phyloP scores from a whole-genome alignment of 352 stramenopile species.

The Globisporangium rhizosaccharum region DNA sequence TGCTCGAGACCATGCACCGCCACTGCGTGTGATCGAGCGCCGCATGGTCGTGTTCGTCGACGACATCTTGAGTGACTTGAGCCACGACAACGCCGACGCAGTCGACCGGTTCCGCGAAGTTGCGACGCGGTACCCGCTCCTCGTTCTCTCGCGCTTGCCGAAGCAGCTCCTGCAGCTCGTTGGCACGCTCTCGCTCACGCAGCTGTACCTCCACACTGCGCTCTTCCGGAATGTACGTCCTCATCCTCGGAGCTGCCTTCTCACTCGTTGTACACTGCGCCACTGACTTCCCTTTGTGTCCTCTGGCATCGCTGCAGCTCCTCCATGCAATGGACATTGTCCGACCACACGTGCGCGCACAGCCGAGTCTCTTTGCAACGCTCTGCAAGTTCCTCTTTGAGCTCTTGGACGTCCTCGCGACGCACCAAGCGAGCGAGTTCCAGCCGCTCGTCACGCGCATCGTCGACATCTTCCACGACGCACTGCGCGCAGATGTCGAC shows the following conservation, averaged over 20 bases:
- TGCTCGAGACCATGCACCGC: neutral
- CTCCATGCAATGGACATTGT: conserved; percentile 60
- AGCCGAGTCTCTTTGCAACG: conserved; percentile 22
- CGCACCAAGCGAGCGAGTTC: conserved; percentile 65
- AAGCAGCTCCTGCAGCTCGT: conserved; percentile 46
- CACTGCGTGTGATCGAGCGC: conserved; percentile 15
- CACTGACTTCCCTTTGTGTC: too few relatives aligned
- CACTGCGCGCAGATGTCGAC: conserved; percentile 31
- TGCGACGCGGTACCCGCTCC: conserved; percentile 40
- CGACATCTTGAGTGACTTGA: conserved; percentile 39
- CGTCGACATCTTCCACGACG: conserved; percentile 49
- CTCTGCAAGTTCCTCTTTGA: conserved; percentile 63
- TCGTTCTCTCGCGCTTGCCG: conserved; percentile 50
- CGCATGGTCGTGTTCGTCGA: conserved; percentile 36
- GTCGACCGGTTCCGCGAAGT: conserved; percentile 64
- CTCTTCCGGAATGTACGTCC: conserved; percentile 56
- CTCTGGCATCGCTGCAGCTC: conserved; percentile 24
- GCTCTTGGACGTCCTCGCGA: conserved; percentile 53
- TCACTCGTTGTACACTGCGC: neutral
- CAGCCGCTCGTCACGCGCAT: conserved; percentile 44
- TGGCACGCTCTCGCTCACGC: conserved; percentile 52
- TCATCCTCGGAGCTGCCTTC: neutral
- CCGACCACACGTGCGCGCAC: conserved; percentile 26
- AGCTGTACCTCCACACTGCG: conserved; percentile 58
- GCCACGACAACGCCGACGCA: conserved; percentile 32